Evolutionary conservation across 176 grass and related monocot genomes (phyloP), one percentile per base, ranked within the genome.

Genomic region (Zoysia japonica): DNA sequence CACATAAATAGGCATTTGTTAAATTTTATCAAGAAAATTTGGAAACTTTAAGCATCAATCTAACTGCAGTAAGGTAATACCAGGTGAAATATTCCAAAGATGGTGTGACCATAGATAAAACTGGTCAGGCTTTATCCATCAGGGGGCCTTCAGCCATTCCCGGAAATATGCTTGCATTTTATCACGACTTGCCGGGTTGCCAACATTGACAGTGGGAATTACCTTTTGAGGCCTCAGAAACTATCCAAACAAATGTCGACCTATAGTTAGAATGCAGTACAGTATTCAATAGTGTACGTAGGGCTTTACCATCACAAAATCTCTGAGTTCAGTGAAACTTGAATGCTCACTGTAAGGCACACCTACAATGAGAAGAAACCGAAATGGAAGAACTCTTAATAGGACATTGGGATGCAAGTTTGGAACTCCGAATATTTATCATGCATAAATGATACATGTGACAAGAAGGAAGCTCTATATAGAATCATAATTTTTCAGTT

Each of bases 281-380:
- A 81, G 1, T 51, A 10, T 60, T 50, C 9, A 68, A 60, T 4
- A 59, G 64, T 76, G 19, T 78, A 88, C 57, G 50, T 43, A 2
- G 14, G 20, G 45, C 44, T 78, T 85, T 93, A 93, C 91, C 88
- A 70, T 93, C 80, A 91, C 80, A 88, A 93, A 93, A 64, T 91
- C 86, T 79, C 72, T 80, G 44, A 93, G 80, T 75, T 91, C 91
- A 57, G 68, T 81, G 47, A 93, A 91, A 88, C 91, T 93, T 74
- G 91, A 93, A 80, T 93, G 91, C 53, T 93, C 85, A 0, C 91
- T 93, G 74, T 93, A 93, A 83, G 91, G 91, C 46, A 92, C 90
- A 79, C 92, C 92, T 88, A 78, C 67, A 89, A 84, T 79, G 14
- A 86, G 71, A 61, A 88, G 35, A 74, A 79, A 75, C 47, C 61